Evolutionary conservation across 305 asterid genomes (phyloP).

Genomic region (Fraxinus greggii): DNA sequence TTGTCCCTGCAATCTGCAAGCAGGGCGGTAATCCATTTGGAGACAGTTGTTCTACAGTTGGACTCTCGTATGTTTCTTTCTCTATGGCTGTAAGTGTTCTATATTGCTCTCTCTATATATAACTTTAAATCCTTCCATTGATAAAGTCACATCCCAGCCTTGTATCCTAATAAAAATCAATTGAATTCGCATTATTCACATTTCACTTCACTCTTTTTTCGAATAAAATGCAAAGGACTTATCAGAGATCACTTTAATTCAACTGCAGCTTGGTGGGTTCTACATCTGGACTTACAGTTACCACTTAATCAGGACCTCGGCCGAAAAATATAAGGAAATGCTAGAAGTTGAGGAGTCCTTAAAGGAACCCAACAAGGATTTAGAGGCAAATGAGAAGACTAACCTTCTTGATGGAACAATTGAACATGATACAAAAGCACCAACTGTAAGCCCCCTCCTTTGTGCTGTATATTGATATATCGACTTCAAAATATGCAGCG

Average conservation of each 20-base stretch:
- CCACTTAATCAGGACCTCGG: constrained; percentile 55
- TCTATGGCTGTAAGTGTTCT: constrained; percentile 72
- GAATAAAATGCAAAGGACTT: background rate
- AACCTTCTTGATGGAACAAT: constrained; percentile 42
- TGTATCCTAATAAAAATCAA: background rate
- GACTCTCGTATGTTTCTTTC: constrained; percentile 75
- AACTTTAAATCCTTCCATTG: background rate
- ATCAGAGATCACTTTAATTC: background rate
- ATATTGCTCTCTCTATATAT: background rate
- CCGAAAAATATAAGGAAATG: constrained; percentile 35
- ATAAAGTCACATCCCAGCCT: background rate
- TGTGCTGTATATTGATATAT: background rate
- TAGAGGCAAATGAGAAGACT: constrained; percentile 48
- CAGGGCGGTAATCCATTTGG: constrained; percentile 82
- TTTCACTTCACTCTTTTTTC: background rate
- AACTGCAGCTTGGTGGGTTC: constrained; percentile 70
- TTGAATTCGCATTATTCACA: background rate
- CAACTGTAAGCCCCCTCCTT: constrained; percentile 27
- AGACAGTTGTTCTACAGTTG: constrained; percentile 53
- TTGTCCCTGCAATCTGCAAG: constrained; percentile 76
- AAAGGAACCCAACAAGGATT: constrained; percentile 51
- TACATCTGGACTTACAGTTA: constrained; percentile 79
- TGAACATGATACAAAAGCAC: constrained; percentile 14
- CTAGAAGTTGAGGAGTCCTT: constrained; percentile 29
- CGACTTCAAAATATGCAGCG: background rate